Percentiles rank a stretch among this genome's conserved stretches.
phyloP scores from a whole-genome alignment of 768 basidiomycete genomes.

The Hypholoma fasciculare region DNA sequence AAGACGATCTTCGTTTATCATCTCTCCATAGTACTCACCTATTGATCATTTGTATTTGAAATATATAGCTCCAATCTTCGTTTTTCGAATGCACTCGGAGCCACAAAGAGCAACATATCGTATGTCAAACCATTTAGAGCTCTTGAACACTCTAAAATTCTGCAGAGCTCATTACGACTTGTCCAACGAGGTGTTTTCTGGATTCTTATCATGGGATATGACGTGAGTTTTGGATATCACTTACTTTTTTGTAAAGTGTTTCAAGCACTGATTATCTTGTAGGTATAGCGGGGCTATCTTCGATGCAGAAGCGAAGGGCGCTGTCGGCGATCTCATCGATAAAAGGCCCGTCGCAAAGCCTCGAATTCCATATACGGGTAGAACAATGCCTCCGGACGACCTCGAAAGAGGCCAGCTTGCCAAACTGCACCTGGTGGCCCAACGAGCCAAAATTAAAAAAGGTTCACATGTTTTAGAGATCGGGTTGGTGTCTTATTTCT shows the following conservation, averaged over 20 bases:
- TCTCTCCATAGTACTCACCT: background rate
- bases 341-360: conserved; percentile 9
- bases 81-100: conserved; percentile 7
- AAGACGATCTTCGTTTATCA: background rate
- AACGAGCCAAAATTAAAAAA: conserved; percentile 6
- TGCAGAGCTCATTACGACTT: conserved; percentile 12
- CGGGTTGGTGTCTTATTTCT: background rate
- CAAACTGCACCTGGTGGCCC: conserved; percentile 9
- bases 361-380: background rate
- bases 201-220: conserved; percentile 14
- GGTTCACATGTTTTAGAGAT: conserved; percentile 12
- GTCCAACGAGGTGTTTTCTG: conserved; percentile 12
- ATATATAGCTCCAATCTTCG: conserved; percentile 6
- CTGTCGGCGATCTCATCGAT: conserved; percentile 8
- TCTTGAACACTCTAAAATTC: background rate
- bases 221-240: conserved; percentile 1
- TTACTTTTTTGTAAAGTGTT: no score
- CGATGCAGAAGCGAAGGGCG: conserved; percentile 7
- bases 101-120: conserved; percentile 14
- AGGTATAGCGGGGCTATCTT: conserved; percentile 13
- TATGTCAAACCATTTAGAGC: background rate
- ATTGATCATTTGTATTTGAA: background rate
- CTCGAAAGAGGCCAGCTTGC: conserved; percentile 14
- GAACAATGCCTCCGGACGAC: conserved; percentile 7
- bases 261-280: background rate